Conservation (phyloP, 2,329 filamentous ascomycete species). For the Elsinoe perseae region DNA sequence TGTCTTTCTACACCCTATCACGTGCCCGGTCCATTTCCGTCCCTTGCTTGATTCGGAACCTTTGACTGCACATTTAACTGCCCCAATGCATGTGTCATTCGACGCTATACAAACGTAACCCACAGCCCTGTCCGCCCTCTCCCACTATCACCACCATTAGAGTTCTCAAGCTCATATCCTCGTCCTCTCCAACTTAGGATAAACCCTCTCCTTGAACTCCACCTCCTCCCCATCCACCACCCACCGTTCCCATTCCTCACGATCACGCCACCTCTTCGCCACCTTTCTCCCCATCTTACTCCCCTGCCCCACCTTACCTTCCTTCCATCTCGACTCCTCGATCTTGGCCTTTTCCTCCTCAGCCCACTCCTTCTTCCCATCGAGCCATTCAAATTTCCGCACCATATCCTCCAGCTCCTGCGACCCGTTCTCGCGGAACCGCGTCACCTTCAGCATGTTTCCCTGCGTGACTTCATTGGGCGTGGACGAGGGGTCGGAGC, state of each 20-base stretch:
- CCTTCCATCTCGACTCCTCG: constrained; percentile 41
- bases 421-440: constrained; percentile 58
- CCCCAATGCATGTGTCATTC: too few species aligned
- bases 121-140: too few species aligned
- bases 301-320: constrained; percentile 36
- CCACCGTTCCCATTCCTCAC: constrained; percentile 34
- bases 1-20: neutral
- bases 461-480: constrained; percentile 64
- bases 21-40: neutral
- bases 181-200: constrained; percentile 8
- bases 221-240: neutral
- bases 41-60: neutral
- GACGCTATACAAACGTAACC: too few species aligned
- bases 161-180: neutral
- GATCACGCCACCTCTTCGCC: constrained; percentile 29
- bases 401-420: constrained; percentile 60
- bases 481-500: constrained; percentile 39
- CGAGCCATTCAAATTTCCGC: constrained; percentile 34
- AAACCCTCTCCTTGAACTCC: constrained; percentile 14
- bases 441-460: constrained; percentile 79
- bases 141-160: neutral
- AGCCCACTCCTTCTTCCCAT: constrained; percentile 25
- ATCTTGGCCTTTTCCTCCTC: constrained; percentile 1
- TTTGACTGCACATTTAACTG: neutral
- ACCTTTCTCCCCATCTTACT: constrained; percentile 40